phyloP scores from a whole-genome alignment of 176 grass and related monocot species.

The Aegilops tauschii region DNA sequence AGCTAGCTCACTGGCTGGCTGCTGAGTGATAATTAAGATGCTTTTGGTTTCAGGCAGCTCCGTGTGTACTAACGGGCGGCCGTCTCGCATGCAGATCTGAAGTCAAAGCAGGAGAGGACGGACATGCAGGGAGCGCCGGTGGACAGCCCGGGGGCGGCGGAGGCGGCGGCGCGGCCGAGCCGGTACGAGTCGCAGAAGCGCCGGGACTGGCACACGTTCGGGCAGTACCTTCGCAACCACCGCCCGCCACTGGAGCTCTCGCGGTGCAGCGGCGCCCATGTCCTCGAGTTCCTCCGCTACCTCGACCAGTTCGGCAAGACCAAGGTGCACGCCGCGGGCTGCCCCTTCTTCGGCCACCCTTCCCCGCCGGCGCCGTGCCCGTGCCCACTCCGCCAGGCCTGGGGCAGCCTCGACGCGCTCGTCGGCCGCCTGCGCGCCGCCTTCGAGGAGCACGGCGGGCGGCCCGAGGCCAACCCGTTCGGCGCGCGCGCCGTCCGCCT shows the following conservation, averaged over 20 bases:
- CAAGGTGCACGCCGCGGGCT: conserved; percentile 54
- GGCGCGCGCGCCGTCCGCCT: conserved; percentile 64
- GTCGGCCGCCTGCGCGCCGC: conserved; percentile 77
- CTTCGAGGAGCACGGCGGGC: conserved; percentile 79
- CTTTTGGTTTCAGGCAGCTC: not conserved
- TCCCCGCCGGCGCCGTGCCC: conserved; percentile 64
- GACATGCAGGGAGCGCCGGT: conserved; percentile 36
- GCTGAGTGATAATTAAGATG: not conserved
- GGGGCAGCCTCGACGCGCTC: conserved; percentile 80
- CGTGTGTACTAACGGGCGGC: not conserved
- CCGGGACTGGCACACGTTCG: conserved; percentile 84
- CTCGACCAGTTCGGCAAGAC: conserved; percentile 90
- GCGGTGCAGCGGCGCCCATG: conserved; percentile 82
- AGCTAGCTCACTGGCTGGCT: not conserved
- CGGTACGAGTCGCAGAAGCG: conserved; percentile 88
- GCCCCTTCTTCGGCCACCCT: conserved; percentile 79
- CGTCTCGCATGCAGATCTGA: conserved; percentile 43
- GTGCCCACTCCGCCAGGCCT: conserved; percentile 63
- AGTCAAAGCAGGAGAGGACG: not conserved
- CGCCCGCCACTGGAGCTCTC: conserved; percentile 69
- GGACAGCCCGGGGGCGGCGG: conserved; percentile 36
- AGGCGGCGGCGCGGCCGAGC: conserved; percentile 39
- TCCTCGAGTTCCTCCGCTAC: conserved; percentile 79
- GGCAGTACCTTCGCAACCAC: conserved; percentile 83
- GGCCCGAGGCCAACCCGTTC: conserved; percentile 70